phyloP scores from a whole-genome alignment of 2,329 filamentous ascomycete genomes.

The Elsinoe fawcettii region DNA sequence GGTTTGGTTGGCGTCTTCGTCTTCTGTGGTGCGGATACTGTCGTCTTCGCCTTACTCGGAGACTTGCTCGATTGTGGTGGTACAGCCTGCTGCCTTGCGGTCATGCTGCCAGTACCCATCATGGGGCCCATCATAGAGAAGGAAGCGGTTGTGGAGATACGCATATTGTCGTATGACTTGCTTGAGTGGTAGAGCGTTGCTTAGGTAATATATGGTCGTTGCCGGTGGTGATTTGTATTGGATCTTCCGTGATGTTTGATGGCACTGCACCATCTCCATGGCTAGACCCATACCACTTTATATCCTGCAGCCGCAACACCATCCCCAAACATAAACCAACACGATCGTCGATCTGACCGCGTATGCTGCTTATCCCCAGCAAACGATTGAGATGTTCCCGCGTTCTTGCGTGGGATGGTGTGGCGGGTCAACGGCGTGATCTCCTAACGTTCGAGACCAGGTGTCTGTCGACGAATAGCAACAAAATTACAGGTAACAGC shows the following conservation, averaged over 20 bases:
- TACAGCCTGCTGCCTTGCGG: not conserved
- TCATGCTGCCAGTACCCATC: not conserved
- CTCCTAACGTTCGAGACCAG: no score
- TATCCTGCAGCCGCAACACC: not conserved
- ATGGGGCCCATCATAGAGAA: not conserved
- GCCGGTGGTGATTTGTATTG: no score
- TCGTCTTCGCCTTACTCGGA: not conserved
- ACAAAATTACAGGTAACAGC: no score
- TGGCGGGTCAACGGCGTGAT: slow-evolving; percentile 4
- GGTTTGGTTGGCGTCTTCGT: not conserved
- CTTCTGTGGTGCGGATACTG: not conserved
- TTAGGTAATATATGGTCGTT: not conserved
- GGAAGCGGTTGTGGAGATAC: not conserved
- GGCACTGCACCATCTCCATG: not conserved
- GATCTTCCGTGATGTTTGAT: no score
- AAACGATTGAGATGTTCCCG: not conserved
- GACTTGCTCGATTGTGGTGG: not conserved
- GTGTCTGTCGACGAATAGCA: no score
- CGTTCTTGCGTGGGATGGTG: not conserved
- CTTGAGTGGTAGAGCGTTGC: no score
- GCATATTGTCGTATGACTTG: not conserved
- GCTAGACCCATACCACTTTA: not conserved
- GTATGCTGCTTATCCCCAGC: not conserved
- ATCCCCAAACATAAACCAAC: not conserved
- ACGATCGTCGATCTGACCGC: slow-evolving; percentile 1